Base-by-base conservation (phyloP, 768 basidiomycete species). In the Xerocomellus dryophilus region DNA sequence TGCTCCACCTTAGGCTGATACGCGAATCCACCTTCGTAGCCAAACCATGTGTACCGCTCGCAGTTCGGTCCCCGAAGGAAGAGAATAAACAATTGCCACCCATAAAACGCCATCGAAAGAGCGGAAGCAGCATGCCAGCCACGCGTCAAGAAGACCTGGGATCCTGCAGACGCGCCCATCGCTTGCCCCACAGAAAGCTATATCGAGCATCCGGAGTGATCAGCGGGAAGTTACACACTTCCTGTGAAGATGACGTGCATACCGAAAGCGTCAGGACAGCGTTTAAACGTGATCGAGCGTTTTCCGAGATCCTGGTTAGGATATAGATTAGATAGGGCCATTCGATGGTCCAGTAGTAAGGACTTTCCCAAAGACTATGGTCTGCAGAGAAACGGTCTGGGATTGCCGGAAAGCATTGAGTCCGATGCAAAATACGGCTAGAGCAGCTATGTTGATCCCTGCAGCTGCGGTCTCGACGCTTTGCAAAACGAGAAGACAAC, bases 1-100 rank as follows among this genome's bases (percentile, higher is more conserved):
- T 35, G 50, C n/a, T 56, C 51, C 27, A 17, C 18, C 10, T n/a
- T n/a, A n/a, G n/a, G n/a, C n/a, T 47, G 31, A 11, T 43, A 43
- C n/a, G 47, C 64, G 17, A 77, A 51, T 10, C 83, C 83, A 18
- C 83, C 84, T 61, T 83, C 75, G 59, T 80, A 85, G 17, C 86
- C 84, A 63, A 85, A 73, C 85, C 85, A 85, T 36, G 61, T 58
- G 44, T 54, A 51, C 48, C 76, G 66, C 38, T 60, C 52, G 52
- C 66, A 71, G 50, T 68, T 58, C 14, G 76, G 76, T 0, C 76
- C 76, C 34, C 75, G 65, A 15, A 68, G 59, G n/a, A 72, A 53
- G 14, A 77, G 68, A 8, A 76, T 50, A 7, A 71, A 20, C 1
- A 77, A 20, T 17, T 67, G 67, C 44, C 70, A 69, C 2, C 66